Conservation (phyloP, 1,284 basidiomycete genomes). For the Sanghuangporus baumii region DNA sequence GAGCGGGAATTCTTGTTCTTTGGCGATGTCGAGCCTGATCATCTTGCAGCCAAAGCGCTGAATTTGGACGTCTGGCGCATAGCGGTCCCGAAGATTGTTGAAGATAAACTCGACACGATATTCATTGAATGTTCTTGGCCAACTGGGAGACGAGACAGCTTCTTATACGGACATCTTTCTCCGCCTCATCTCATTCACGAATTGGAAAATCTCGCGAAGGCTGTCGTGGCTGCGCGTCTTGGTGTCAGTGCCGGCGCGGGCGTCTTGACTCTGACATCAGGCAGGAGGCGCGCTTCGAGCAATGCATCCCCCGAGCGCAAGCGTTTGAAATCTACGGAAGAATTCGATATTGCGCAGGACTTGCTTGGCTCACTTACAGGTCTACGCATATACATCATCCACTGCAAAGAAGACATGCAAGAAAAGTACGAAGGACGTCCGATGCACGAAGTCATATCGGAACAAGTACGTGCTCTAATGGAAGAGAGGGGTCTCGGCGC, state of each 20-base stretch:
- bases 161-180: constrained; percentile 72
- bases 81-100: constrained; percentile 60
- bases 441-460: constrained; percentile 52
- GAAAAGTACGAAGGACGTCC: constrained; percentile 34
- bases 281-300: constrained; percentile 7
- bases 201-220: constrained; percentile 54
- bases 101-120: constrained; percentile 52
- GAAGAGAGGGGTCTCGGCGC: constrained; percentile 52
- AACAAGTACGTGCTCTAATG: constrained; percentile 54
- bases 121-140: constrained; percentile 87
- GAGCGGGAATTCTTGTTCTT: constrained; percentile 73
- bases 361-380: constrained; percentile 49
- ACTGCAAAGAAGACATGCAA: constrained; percentile 70
- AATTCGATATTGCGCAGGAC: constrained; percentile 27
- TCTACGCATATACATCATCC: constrained; percentile 64
- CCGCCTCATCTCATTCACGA: constrained; percentile 69
- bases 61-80: constrained; percentile 65
- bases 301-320: constrained; percentile 25
- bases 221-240: constrained; percentile 39
- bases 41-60: constrained; percentile 40
- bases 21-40: constrained; percentile 80
- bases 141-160: constrained; percentile 50
- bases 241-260: neutral
- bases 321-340: constrained; percentile 41
- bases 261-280: neutral